Percentiles rank a stretch among this genome's conserved stretches.
Conservation (phyloP, 768 basidiomycete species). For the Mycena belliarum region DNA sequence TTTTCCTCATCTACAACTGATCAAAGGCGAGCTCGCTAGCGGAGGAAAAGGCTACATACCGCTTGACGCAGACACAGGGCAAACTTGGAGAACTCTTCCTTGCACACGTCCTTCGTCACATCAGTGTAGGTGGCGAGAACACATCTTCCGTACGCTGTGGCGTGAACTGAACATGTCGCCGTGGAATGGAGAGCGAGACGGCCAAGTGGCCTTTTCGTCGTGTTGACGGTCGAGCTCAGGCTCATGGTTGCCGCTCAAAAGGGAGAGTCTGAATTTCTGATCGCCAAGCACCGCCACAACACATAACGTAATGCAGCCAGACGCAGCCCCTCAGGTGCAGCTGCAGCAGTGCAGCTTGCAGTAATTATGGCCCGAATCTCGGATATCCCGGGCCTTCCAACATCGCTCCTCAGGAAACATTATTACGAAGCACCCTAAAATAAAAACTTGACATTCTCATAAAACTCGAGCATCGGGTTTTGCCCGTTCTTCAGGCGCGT, state of each 20-base stretch:
- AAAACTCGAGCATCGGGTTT: constrained; percentile 87
- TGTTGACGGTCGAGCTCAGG: constrained; percentile 18
- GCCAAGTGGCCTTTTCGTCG: constrained; percentile 51
- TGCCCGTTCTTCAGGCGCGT: constrained; percentile 80
- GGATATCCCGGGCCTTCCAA: too few relatives aligned
- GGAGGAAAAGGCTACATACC: constrained; percentile 44
- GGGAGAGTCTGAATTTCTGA: too few relatives aligned
- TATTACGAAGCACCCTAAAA: too few relatives aligned
- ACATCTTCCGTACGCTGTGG: constrained; percentile 85
- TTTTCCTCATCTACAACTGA: too few relatives aligned
- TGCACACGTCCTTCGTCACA: constrained; percentile 81
- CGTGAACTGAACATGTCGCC: constrained; percentile 70
- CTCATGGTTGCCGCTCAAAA: too few relatives aligned
- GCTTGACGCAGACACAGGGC: constrained; percentile 77
- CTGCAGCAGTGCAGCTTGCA: too few relatives aligned
- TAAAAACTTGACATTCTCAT: constrained; percentile 91
- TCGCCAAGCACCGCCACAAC: too few relatives aligned
- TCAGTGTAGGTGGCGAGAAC: constrained; percentile 82
- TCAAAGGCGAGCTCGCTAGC: too few relatives aligned
- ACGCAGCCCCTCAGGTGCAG: too few relatives aligned
- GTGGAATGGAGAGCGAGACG: constrained; percentile 73
- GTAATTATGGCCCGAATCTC: too few relatives aligned
- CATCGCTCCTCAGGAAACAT: too few relatives aligned
- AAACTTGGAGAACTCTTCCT: constrained; percentile 82
- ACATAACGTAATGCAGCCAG: too few relatives aligned